Evolutionary conservation across 2,329 filamentous ascomycete genomes (phyloP).

Genomic region (Lasiodiplodia gonubiensis): DNA sequence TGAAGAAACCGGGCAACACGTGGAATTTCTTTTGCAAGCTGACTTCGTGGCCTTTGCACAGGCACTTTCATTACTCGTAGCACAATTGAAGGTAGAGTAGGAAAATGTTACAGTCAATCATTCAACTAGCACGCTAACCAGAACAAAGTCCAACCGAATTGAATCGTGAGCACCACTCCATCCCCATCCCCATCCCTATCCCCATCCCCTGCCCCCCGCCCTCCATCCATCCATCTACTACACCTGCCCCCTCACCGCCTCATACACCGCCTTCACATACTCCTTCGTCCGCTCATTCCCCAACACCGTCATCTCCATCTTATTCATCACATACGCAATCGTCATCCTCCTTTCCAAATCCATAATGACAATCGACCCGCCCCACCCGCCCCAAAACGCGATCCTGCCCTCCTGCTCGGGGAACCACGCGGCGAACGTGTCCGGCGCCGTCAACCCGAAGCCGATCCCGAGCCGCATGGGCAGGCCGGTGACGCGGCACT

Average conservation of each 20-base stretch:
- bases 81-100: neutral
- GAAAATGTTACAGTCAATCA: neutral
- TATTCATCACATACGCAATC: constrained; percentile 34
- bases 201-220: too few relatives aligned
- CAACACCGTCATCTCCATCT: constrained; percentile 29
- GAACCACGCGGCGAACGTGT: neutral
- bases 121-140: neutral
- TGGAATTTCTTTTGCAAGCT: too few relatives aligned
- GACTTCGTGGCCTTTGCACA: neutral
- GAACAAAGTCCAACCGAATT: neutral
- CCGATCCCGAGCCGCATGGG: neutral
- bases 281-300: neutral
- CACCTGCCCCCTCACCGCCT: neutral
- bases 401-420: neutral
- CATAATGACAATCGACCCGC: constrained; percentile 32
- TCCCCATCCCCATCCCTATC: too few relatives aligned
- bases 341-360: constrained; percentile 33
- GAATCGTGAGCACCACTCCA: too few relatives aligned
- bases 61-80: neutral
- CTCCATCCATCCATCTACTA: too few relatives aligned
- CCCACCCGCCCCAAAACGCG: constrained; percentile 34
- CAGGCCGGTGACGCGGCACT: neutral
- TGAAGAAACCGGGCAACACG: too few relatives aligned
- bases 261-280: neutral
- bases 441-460: neutral